Evolutionary conservation across 148 eudicot genomes (phyloP).

Genomic region (Vaccinium corymbosum): DNA sequence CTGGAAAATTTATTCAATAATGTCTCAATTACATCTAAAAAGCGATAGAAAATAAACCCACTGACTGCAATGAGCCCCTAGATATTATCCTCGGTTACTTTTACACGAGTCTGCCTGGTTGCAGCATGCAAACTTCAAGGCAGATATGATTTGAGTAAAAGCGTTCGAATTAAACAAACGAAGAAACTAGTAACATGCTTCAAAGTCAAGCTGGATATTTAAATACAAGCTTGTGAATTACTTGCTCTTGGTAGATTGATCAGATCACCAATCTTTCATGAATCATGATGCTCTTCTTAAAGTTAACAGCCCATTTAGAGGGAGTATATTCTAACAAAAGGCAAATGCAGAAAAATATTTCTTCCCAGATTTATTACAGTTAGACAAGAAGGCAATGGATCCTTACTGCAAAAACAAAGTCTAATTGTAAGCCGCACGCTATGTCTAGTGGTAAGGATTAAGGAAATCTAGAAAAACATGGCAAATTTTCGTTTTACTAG

Average conservation of each 20-base stretch:
- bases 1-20: neutral
- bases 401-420: neutral
- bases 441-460: neutral
- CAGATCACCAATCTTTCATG: neutral
- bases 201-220: neutral
- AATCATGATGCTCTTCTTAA: neutral
- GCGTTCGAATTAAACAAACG: neutral
- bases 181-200: neutral
- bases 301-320: neutral
- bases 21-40: neutral
- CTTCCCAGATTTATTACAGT: neutral
- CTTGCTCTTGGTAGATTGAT: neutral
- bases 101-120: neutral
- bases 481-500: neutral
- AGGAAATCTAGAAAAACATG: neutral
- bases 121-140: constrained; percentile 8
- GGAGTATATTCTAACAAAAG: neutral
- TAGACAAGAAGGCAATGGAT: neutral
- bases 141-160: neutral
- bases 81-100: neutral
- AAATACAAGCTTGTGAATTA: neutral
- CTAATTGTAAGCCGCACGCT: neutral
- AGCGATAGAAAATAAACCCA: neutral
- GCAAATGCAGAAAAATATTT: neutral
- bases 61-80: neutral